Conservation (phyloP, 352 stramenopile species). For the Pythium pectinolyticum region DNA sequence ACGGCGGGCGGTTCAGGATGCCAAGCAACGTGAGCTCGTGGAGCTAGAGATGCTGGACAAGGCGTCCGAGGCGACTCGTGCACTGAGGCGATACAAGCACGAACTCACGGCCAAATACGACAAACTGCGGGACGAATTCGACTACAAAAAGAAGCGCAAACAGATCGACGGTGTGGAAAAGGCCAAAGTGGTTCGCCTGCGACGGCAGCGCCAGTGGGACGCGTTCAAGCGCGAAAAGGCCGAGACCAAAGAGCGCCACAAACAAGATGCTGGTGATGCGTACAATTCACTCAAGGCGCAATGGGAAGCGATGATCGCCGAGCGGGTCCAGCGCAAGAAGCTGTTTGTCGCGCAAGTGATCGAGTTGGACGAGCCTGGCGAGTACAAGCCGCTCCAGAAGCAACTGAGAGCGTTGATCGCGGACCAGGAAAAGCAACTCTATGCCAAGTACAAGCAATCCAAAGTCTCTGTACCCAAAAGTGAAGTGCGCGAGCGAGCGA, state of each 20-base stretch:
- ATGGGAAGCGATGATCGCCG: constrained; percentile 43
- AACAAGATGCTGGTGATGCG: constrained; percentile 34
- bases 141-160: constrained; percentile 44
- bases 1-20: constrained; percentile 29
- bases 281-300: constrained; percentile 43
- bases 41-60: constrained; percentile 52
- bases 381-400: constrained; percentile 47
- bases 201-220: constrained; percentile 61
- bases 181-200: constrained; percentile 53
- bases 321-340: constrained; percentile 26
- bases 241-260: constrained; percentile 42
- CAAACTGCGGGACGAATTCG: constrained; percentile 45
- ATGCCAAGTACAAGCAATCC: constrained; percentile 47
- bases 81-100: constrained; percentile 36
- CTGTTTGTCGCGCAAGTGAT: constrained; percentile 53
- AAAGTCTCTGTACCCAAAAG: constrained; percentile 40
- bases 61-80: constrained; percentile 33
- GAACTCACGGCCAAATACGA: constrained; percentile 56
- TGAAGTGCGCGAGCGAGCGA: constrained; percentile 53
- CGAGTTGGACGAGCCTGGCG: constrained; percentile 46
- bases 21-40: constrained; percentile 21
- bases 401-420: constrained; percentile 38
- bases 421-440: constrained; percentile 39
- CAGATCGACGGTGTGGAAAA: constrained; percentile 61
- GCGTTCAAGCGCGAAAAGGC: constrained; percentile 44